phyloP scores from a whole-genome alignment of 2,329 filamentous ascomycete species.

The Penicillium sp. region DNA sequence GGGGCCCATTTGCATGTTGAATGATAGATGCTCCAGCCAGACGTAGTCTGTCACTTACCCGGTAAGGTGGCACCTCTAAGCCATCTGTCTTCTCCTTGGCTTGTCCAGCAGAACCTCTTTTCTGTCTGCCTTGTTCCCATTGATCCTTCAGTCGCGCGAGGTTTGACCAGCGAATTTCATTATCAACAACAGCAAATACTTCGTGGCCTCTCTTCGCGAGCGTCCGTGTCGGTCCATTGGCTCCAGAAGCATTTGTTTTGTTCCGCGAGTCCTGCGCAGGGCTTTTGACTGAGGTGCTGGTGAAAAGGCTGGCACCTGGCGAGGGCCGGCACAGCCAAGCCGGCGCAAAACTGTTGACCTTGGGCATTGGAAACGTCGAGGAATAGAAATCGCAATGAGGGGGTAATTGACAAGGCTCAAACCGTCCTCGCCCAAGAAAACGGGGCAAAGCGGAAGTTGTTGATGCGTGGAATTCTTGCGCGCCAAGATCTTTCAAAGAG shows the following conservation, averaged over 20 bases:
- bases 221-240: slow-evolving; percentile 50
- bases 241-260: slow-evolving; percentile 20
- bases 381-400: background rate
- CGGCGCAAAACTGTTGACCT: slow-evolving; percentile 78
- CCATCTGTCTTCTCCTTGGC: slow-evolving; percentile 23
- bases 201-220: slow-evolving; percentile 81
- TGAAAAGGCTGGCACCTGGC: slow-evolving; percentile 74
- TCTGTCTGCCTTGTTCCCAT: slow-evolving; percentile 41
- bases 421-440: slow-evolving; percentile 4
- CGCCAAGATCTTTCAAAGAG: slow-evolving; percentile 22
- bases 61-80: slow-evolving; percentile 35
- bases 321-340: slow-evolving; percentile 77
- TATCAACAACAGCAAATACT: slow-evolving; percentile 81
- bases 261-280: slow-evolving; percentile 25
- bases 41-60: slow-evolving; percentile 20
- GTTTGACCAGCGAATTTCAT: slow-evolving; percentile 88
- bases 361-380: slow-evolving; percentile 60
- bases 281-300: slow-evolving; percentile 46
- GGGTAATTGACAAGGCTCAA: background rate
- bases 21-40: background rate
- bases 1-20: background rate
- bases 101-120: slow-evolving; percentile 22
- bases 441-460: slow-evolving; percentile 12
- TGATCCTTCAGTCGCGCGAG: slow-evolving; percentile 70
- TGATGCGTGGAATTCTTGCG: slow-evolving; percentile 22